Base-by-base conservation (phyloP, 441 rosid species). In the Bocquillonia castaneifolia region DNA sequence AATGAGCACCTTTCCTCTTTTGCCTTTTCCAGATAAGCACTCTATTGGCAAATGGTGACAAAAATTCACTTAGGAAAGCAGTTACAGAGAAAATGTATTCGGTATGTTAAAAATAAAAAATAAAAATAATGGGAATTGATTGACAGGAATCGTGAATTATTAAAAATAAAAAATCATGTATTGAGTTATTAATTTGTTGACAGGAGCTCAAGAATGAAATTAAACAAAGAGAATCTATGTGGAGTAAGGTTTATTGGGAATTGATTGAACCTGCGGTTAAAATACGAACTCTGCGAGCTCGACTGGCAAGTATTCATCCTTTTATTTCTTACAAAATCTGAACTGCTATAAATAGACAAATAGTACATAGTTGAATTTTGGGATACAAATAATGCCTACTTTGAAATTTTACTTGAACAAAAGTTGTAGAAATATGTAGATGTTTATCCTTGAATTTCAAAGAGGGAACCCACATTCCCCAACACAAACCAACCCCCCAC, bases 61-160 rank as follows among this genome's bases (percentile, higher is more conserved):
- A 93, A 84, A 78, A 84, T 78, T 48, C 80, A 6, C 53, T 93
- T 74, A 78, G 97, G 78, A 93, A 89, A 77, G 77, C 79, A 22
- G 97, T 93, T 32, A 85, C 97, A 7, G 98, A 93, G 70, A 84
- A 87, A 59, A 88, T 93, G 96, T 89, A 83, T 76, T 91, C 98
- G 66, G 98, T 93, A 91, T 75, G 92, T 56, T 79, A n/a, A n/a
- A n/a, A n/a, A n/a, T n/a, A n/a, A n/a, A n/a, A n/a, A n/a, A n/a
- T n/a, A n/a, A n/a, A n/a, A n/a, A n/a, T n/a, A n/a, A n/a, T n/a
- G n/a, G n/a, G n/a, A n/a, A n/a, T n/a, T n/a, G n/a, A n/a, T n/a
- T n/a, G n/a, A n/a, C n/a, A n/a, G n/a, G 15, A 39, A 8, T 45
- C 26, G 48, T 65, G 44, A 56, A 6, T 40, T 47, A 48, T 53